Base-by-base conservation (phyloP, 768 basidiomycete genomes). In the Tricholoma saponaceum region DNA sequence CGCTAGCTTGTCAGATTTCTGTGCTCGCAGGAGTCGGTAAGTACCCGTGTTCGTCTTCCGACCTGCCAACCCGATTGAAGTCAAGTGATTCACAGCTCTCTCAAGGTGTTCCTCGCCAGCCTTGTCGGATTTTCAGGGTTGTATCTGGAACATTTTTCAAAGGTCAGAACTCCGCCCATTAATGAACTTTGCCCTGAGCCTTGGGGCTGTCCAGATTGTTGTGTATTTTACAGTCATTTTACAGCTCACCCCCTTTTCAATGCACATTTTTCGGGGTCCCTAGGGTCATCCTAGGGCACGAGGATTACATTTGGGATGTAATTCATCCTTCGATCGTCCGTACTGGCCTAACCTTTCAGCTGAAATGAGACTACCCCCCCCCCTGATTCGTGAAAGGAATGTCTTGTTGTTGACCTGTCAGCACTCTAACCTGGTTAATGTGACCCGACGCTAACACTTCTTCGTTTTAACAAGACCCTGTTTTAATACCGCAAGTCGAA, bases 241-340 rank as follows among this genome's bases (percentile, higher is more conserved):
- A 25, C 22, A 25, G 23, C 44, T n/a, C n/a, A n/a, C 14, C 14
- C 22, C 7, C 37, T 6, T 47, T 47, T 5, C 46, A 47, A 26
- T 2, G 5, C 5, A 18, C 4, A 25, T 46, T 23, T 46, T 23
- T 39, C 9, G 18, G 53, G 41, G 53, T 54, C 41, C 22, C 41
- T 22, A 23, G 53, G 53, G 53, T 54, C 53, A 54, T 54, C 7
- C 41, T 54, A n/a, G 26, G 44, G 28, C 53, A 54, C 13, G 53
- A 54, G 37, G 37, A 16, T 41, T 39, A 18, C 23, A 20, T 26
- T 10, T 37, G 10, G 33, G 9, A 52, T 52, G 9, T 9, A 52
- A 26, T 53, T 41, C 37, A 35, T 39, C 13, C 10, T 14, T 54
- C 52, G 23, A 54, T 43, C 52, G 28, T n/a, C 10, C 22, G 16